Conservation (phyloP, 768 basidiomycete species). For the Termitomyces titanicus region DNA sequence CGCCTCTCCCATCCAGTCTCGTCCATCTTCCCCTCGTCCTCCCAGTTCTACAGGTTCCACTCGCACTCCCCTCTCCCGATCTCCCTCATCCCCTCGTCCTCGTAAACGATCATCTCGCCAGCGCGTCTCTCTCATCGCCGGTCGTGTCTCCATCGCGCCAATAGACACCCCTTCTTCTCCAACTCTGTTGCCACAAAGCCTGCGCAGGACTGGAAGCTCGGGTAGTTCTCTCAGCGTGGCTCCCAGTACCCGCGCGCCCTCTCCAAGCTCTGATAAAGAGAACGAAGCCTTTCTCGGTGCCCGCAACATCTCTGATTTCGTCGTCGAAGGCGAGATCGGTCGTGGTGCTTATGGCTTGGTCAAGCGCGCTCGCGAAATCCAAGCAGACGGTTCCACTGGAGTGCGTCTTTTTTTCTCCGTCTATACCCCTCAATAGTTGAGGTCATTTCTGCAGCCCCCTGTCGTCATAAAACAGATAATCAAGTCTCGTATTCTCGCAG, state of each 20-base stretch:
- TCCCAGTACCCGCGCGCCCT: slow-evolving; percentile 60
- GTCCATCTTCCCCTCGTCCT: slow-evolving; percentile 28
- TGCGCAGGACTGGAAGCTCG: slow-evolving; percentile 61
- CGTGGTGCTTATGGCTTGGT: slow-evolving; percentile 95
- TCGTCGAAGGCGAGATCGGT: slow-evolving; percentile 85
- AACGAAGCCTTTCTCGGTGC: slow-evolving; percentile 51
- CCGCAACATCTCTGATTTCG: slow-evolving; percentile 80
- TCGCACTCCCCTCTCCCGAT: slow-evolving; percentile 34
- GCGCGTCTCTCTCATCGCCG: slow-evolving; percentile 79
- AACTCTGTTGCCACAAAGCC: slow-evolving; percentile 54
- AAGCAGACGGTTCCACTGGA: slow-evolving; percentile 72
- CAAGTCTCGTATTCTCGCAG: slow-evolving; percentile 96
- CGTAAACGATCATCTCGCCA: slow-evolving; percentile 81
- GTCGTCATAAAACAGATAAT: slow-evolving; percentile 97
- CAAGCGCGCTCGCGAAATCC: slow-evolving; percentile 81
- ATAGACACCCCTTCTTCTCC: slow-evolving; percentile 71
- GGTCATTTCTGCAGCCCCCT: slow-evolving; percentile 56
- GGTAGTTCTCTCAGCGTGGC: slow-evolving; percentile 61
- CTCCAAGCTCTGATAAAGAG: slow-evolving; percentile 44
- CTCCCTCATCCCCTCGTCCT: slow-evolving; percentile 59
- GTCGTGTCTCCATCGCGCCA: slow-evolving; percentile 73
- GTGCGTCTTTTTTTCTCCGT: slow-evolving; percentile 45
- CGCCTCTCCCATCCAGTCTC: slow-evolving; percentile 31
- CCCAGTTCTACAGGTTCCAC: slow-evolving; percentile 20
- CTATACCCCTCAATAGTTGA: slow-evolving; percentile 15